A percentile compares a stretch with the other conserved stretches of the same genome.
These are phyloP conservation scores for Cephalotrichum gorgonifer DNA, from an alignment of 2,329 filamentous ascomycete genomes.

Conservation along the genomic window DNA sequence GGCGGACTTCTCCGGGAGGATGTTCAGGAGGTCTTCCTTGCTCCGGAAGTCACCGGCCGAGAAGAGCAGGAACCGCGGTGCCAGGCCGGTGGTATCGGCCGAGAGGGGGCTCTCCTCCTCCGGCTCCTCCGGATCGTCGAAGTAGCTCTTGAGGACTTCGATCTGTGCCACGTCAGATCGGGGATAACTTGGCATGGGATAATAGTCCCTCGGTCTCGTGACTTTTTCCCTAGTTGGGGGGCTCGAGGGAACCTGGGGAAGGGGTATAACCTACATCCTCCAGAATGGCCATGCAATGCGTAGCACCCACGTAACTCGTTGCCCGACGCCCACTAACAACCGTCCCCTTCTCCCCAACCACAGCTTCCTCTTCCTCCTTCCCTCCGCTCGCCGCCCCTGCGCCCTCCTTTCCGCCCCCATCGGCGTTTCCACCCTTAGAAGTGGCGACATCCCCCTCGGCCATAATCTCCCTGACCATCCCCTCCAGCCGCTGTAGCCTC, in stretches of 20 bases:
- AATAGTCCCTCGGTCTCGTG: no score
- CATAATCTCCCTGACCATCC: constrained; percentile 47
- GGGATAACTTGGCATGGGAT: no score
- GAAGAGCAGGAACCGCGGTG: constrained; percentile 31
- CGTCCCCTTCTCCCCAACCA: constrained; percentile 21
- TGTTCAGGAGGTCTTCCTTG: constrained; percentile 34
- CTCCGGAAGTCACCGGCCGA: constrained; percentile 25
- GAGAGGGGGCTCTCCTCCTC: constrained; percentile 21
- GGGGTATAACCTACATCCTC: constrained; percentile 37
- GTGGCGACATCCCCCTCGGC: constrained; percentile 21
- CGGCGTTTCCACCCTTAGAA: not conserved
- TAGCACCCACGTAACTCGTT: constrained; percentile 46
- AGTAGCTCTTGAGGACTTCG: constrained; percentile 47
- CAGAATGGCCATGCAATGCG: constrained; percentile 50
- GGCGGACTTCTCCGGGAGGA: constrained; percentile 33
- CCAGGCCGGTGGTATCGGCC: constrained; percentile 20
- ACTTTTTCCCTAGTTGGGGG: no score
- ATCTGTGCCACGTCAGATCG: constrained; percentile 26
- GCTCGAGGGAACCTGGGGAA: not conserved
- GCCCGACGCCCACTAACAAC: constrained; percentile 31
- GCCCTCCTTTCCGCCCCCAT: not conserved
- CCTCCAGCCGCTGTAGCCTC: constrained; percentile 42
- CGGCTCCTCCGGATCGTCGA: constrained; percentile 33
- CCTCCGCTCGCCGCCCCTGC: not conserved
- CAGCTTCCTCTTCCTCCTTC: constrained; percentile 1